These are phyloP conservation scores for Pseudonectria buxi DNA, from an alignment of 2,329 filamentous ascomycete species.

Conservation along the genomic window DNA sequence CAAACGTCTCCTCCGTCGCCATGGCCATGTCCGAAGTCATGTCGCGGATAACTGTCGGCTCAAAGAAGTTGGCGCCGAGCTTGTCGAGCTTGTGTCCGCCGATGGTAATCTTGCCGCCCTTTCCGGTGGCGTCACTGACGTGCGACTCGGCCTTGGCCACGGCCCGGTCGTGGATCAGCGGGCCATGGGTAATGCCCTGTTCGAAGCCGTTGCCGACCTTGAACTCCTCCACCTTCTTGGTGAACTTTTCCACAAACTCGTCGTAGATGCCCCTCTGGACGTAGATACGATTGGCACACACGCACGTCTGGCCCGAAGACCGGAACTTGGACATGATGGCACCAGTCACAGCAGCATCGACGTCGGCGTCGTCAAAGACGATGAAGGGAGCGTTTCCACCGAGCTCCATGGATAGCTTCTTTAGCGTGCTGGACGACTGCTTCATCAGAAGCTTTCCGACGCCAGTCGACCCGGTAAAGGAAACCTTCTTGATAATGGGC, in stretches of 20 bases:
- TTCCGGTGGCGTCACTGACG: slow-evolving; percentile 68
- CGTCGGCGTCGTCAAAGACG: slow-evolving; percentile 89
- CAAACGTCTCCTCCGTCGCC: slow-evolving; percentile 87
- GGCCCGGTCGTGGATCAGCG: slow-evolving; percentile 78
- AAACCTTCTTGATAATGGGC: slow-evolving; percentile 76
- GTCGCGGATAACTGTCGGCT: slow-evolving; percentile 80
- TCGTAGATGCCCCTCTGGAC: slow-evolving; percentile 75
- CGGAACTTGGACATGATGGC: slow-evolving; percentile 88
- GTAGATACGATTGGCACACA: slow-evolving; percentile 80
- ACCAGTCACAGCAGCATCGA: slow-evolving; percentile 76
- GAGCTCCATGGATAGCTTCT: slow-evolving; percentile 79
- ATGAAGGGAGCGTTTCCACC: slow-evolving; percentile 96
- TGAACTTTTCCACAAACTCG: slow-evolving; percentile 60
- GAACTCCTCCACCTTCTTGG: slow-evolving; percentile 66
- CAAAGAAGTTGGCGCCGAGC: slow-evolving; percentile 79
- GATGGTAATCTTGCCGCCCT: slow-evolving; percentile 67
- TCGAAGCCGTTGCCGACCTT: slow-evolving; percentile 70
- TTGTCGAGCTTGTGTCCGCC: slow-evolving; percentile 70
- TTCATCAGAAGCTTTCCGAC: slow-evolving; percentile 78
- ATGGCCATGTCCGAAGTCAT: slow-evolving; percentile 84
- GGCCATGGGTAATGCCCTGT: slow-evolving; percentile 67
- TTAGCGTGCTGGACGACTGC: slow-evolving; percentile 77
- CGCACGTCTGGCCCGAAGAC: slow-evolving; percentile 90
- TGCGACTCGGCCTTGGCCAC: slow-evolving; percentile 72
- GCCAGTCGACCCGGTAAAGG: slow-evolving; percentile 77